phyloP scores from a whole-genome alignment of 2,329 filamentous ascomycete genomes.

The Diplodia mutila region DNA sequence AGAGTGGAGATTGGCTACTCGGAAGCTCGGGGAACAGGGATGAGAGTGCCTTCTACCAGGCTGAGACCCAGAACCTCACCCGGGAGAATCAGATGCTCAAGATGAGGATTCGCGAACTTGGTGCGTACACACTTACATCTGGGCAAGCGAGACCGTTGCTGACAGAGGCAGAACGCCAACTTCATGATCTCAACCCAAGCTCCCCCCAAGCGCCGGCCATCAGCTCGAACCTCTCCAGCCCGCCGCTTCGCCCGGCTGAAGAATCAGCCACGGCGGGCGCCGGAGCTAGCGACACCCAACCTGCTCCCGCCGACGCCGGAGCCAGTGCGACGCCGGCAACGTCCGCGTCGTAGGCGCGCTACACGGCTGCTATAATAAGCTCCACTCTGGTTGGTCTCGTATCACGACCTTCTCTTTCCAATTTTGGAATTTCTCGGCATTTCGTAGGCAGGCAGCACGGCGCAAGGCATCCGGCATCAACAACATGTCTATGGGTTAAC shows the following conservation, averaged over 20 bases:
- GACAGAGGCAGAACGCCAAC: constrained; percentile 38
- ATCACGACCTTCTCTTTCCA: background rate
- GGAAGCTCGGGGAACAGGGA: constrained; percentile 60
- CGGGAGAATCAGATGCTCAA: constrained; percentile 84
- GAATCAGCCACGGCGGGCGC: background rate
- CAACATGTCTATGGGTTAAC: background rate
- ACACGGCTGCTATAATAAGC: background rate
- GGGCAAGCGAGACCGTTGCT: background rate
- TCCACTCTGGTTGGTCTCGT: background rate
- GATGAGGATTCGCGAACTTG: constrained; percentile 72
- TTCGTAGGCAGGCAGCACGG: constrained; percentile 15
- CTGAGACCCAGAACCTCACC: constrained; percentile 76
- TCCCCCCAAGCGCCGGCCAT: constrained; percentile 38
- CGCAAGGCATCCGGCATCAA: constrained; percentile 2
- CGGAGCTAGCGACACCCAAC: background rate
- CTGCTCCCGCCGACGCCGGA: constrained; percentile 15
- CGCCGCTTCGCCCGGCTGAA: constrained; percentile 27
- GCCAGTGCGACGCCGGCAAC: constrained; percentile 7
- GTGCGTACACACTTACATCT: constrained; percentile 48
- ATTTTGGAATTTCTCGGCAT: constrained; percentile 5
- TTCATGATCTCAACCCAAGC: constrained; percentile 39
- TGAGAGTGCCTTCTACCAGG: constrained; percentile 79
- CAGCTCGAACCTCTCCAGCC: constrained; percentile 35
- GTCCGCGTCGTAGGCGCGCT: background rate
- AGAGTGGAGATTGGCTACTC: constrained; percentile 64